Base-by-base conservation (phyloP, 805 yeast species). In the Teunomyces funiuensis region DNA sequence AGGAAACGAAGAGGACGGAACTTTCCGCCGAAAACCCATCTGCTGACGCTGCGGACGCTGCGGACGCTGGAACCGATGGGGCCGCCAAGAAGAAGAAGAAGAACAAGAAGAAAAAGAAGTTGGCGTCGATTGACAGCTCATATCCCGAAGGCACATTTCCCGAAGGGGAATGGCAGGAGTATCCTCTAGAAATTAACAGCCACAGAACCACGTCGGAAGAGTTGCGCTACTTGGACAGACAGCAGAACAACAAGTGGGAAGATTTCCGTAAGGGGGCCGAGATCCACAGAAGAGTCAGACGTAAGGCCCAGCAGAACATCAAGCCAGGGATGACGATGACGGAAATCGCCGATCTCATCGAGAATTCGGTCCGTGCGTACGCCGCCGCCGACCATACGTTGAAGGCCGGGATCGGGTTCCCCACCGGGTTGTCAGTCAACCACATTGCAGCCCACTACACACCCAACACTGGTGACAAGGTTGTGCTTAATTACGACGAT, bases 401-500 rank as follows among this genome's bases (percentile, higher is more conserved):
- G 46, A 63, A 61, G 40, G 93, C 88, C 13, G 99, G 99, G 28
- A 80, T 90, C 55, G 99, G 98, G 5, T 93, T 93, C 76, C 99
- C 99, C 38, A 89, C 97, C n/a, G 99, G 99, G 44, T 76, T 93
- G 28, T 88, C 96, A 1, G 65, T 91, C 49, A 93, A 93, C 66
- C 86, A 89, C 58, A 83, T 88, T 58, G 99, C 99, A 18, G 99
- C 99, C 0, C 99, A 93, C 62, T 93, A 89, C 66, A 91, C 98
- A 0, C 99, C 99, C 10, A 93, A 93, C 66, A 84, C 91, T 4
- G 96, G 96, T 9, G 99, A 93, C 62, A 88, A 81, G 55, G 77
- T 87, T 5, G 85, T 85, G 2, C 70, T 93, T 51, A 71, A 76
- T 46, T 80, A 88, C 54, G 95, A 88, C 46, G 99, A 93, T 63